phyloP scores from a whole-genome alignment of 306 rosid genomes.

The Fagus sylvatica region DNA sequence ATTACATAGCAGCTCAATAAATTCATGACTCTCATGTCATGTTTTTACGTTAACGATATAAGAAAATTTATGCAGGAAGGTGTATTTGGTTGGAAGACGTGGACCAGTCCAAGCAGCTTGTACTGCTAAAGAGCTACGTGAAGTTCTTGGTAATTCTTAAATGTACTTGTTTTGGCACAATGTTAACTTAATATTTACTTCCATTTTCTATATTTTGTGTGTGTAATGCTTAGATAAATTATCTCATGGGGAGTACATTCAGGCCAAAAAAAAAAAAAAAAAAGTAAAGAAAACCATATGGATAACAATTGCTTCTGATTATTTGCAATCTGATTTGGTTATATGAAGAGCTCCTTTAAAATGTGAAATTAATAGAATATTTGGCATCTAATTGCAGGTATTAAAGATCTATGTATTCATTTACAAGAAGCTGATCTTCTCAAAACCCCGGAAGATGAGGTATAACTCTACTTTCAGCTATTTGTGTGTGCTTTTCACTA shows the following conservation, averaged over 20 bases:
- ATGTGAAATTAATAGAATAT: conserved; percentile 9
- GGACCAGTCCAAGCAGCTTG: conserved; percentile 99
- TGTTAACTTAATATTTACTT: not conserved
- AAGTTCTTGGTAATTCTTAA: conserved; percentile 75
- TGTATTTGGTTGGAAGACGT: conserved; percentile 92
- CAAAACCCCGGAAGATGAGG: conserved; percentile 74
- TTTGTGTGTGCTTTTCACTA: conserved; percentile 4
- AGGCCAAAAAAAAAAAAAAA: not conserved
- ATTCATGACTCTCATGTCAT: conserved; percentile 11
- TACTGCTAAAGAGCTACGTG: conserved; percentile 91
- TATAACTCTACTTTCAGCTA: conserved; percentile 27
- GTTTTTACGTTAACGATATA: conserved; percentile 18
- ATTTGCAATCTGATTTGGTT: not conserved
- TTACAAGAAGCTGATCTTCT: conserved; percentile 71
- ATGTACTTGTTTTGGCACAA: conserved; percentile 7
- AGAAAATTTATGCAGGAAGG: conserved; percentile 54
- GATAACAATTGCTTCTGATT: not conserved
- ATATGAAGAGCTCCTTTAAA: not conserved
- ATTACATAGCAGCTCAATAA: conserved; percentile 6
- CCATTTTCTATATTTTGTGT: conserved; percentile 8
- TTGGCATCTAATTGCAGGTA: conserved; percentile 47
- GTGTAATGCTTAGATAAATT: conserved; percentile 15
- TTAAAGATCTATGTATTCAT: conserved; percentile 53
- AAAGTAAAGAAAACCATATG: not conserved
- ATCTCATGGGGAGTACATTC: not conserved